Conservation (phyloP, 768 basidiomycete species). For the Russula emetica region DNA sequence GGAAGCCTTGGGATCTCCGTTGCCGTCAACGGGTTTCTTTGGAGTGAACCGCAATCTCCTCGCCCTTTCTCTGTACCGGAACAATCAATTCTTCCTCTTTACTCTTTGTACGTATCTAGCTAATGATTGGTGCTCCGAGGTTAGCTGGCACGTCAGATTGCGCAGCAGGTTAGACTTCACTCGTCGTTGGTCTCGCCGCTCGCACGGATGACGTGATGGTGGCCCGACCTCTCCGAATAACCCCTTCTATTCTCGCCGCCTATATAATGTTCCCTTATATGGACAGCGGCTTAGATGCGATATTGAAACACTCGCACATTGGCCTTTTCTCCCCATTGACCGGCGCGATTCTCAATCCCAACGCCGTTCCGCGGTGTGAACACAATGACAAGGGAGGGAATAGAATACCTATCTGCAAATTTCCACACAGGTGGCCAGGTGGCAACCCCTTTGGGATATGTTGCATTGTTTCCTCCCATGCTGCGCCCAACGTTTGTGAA, state of each 20-base stretch:
- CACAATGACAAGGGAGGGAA: constrained; percentile 2
- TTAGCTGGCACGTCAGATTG: background rate
- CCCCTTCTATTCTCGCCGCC: constrained; percentile 17
- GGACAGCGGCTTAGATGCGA: constrained; percentile 17
- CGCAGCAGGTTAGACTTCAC: background rate
- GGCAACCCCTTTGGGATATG: background rate
- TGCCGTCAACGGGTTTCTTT: constrained; percentile 12
- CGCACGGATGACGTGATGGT: background rate
- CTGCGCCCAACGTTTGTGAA: constrained; percentile 5
- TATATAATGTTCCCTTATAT: constrained; percentile 19
- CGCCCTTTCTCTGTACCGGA: background rate
- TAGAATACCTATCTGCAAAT: background rate
- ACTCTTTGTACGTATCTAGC: background rate
- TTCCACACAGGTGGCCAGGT: background rate
- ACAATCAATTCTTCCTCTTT: background rate
- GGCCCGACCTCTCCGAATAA: constrained; percentile 5
- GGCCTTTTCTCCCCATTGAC: background rate
- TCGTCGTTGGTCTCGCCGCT: background rate
- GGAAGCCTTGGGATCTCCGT: constrained; percentile 20
- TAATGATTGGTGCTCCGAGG: background rate
- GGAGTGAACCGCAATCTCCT: background rate
- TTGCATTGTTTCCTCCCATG: background rate
- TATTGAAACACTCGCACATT: background rate
- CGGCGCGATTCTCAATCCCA: constrained; percentile 7
- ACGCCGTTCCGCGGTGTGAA: constrained; percentile 4